Evolutionary conservation across 306 rosid genomes (phyloP), one percentile per base, ranked within the genome.

Genomic region (Vigna angularis): DNA sequence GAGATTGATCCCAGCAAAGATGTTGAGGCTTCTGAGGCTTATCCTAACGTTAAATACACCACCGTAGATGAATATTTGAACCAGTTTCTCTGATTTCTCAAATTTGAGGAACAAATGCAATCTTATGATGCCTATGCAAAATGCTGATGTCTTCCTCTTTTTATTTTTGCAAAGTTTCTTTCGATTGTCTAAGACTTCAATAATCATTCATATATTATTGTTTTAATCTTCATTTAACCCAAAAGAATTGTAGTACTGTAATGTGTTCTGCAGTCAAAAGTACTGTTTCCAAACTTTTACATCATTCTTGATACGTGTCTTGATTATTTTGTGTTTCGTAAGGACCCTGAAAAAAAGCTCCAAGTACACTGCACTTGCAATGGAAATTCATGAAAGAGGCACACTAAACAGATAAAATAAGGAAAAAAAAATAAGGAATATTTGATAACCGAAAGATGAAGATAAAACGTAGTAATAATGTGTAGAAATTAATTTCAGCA

Each of bases 11-110:
- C 83, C 18, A 67, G 85, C 16, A 70, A 47, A 38, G 88, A 84
- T 0, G 65, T 67, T 26, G 88, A 86, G 45, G 89, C 90, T 78
- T 63, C 67, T 18, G 83, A 80, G 5, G 66, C 82, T n/a, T 89
- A 80, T 20, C 89, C 87, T 8, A 59, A 83, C 3, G 80, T 86
- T 1, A 80, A 85, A 59, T 86, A 86, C 86, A 82, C 85, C 15
- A 86, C 83, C 1, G 47, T 63, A 0, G 83, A 85, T 9, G 78
- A 79, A 26, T 84, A 76, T 63, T 48, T 86, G 57, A 15, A 82
- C 34, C 80, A 79, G 22, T 79, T 88, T 52, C 74, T 88, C 51
- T 87, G 70, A 81, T 17, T 2, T 32, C 15, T 18, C 26, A 70
- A 20, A 2, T 57, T 17, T 73, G 45, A 70, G 53, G 16, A 58